Base-by-base conservation (phyloP, 2,329 filamentous ascomycete genomes). In the Pseudopithomyces maydicus region DNA sequence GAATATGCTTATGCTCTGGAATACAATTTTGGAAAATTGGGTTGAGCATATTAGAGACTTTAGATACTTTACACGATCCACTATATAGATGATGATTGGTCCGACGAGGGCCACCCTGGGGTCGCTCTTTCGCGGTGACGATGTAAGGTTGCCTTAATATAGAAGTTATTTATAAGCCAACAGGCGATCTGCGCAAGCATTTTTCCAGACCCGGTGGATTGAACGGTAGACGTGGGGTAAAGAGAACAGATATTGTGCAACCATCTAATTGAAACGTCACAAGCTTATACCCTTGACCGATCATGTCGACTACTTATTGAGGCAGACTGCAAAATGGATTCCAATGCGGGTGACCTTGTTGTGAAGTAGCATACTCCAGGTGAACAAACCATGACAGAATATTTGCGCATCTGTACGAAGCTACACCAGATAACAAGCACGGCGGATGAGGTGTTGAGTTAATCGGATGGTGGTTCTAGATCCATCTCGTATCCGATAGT, bases 191-290 rank as follows among this genome's bases (percentile, higher is more conserved):
- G 45, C 58, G 47, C 45, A 35, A 54, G 49, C 51, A 49, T 51
- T 51, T 42, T 58, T 57, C 56, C 51, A 59, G 59, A 57, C 55
- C 54, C 58, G 50, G 58, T 56, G 56, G 47, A 64, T 55, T 64
- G 58, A 54, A 42, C 42, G 50, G 52, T 19, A 55, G n/a, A 42
- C 54, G 42, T 56, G 42, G 44, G 54, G 52, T 35, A 47, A 54
- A 22, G 52, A 35, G 22, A 33, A 32, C 50, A 35, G 58, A 64
- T 47, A 65, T 65, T 64, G 62, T 54, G 41, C 54, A 56, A 58
- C 57, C 53, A 50, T 70, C 50, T 69, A 72, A 54, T 62, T 68
- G 66, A 70, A 70, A 70, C 66, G 52, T 38, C 56, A 56, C 58
- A 59, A 50, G 55, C 61, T 55, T 60, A 45, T 48, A 38, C 38